Evolutionary conservation across 2,329 filamentous ascomycete species (phyloP).

Genomic region (Colletotrichum tropicicola): DNA sequence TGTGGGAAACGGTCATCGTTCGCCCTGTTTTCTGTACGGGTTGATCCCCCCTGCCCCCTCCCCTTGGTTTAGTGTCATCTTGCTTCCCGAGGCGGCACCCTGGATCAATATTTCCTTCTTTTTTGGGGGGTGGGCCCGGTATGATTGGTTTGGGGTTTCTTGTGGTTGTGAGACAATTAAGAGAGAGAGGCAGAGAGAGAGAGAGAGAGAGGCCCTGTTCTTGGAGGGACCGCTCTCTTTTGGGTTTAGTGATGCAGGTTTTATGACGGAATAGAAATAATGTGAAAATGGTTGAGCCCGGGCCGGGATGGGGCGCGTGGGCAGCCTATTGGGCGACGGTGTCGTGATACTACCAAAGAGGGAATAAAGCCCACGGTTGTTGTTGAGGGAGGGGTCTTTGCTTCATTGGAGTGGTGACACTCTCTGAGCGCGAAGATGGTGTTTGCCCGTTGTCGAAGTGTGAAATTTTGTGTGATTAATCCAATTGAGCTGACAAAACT

Average conservation of each 20-base stretch:
- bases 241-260: neutral
- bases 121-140: neutral
- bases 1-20: constrained; percentile 25
- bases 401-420: no score
- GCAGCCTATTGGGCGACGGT: neutral
- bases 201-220: no score
- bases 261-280: neutral
- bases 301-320: neutral
- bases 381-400: no score
- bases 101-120: neutral
- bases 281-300: neutral
- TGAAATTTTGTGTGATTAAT: no score
- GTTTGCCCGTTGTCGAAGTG: no score
- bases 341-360: neutral
- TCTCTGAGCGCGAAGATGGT: no score
- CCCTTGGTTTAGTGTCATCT: no score
- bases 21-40: constrained; percentile 19
- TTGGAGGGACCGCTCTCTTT: neutral
- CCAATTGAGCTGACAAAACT: no score
- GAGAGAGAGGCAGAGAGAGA: no score
- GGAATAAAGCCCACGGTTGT: neutral
- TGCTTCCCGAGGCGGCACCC: neutral
- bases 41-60: no score
- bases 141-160: neutral
- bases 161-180: neutral